Evolutionary conservation across 2,329 filamentous ascomycete species (phyloP).

Genomic region (Dothiorella sarmentorum): DNA sequence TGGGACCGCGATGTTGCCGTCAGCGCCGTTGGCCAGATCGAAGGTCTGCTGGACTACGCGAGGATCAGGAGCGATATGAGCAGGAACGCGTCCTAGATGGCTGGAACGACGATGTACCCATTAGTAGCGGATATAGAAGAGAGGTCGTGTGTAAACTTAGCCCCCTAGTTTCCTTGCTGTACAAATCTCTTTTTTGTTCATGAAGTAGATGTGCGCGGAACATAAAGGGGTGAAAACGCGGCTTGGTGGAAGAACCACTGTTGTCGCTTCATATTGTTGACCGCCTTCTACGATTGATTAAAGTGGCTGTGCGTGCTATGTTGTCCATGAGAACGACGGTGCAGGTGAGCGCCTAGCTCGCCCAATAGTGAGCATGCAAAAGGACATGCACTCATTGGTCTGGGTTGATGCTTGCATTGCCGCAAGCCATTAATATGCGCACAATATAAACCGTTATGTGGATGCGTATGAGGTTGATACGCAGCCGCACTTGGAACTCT

Average conservation of each 20-base stretch:
- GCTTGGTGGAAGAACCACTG: background rate
- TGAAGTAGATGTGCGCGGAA: conserved; percentile 2
- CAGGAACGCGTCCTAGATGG: conserved; percentile 50
- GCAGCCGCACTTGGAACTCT: no score
- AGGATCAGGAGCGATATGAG: conserved; percentile 81
- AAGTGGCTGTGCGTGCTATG: no score
- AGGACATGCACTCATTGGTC: background rate
- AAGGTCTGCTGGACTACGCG: conserved; percentile 76
- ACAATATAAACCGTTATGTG: no score
- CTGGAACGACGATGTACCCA: background rate
- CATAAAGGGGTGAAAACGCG: background rate
- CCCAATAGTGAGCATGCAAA: no score
- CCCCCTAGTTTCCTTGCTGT: conserved; percentile 19
- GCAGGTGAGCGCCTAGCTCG: no score
- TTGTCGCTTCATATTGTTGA: background rate
- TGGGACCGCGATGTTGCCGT: conserved; percentile 98
- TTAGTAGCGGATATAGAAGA: conserved; percentile 16
- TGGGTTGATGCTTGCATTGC: background rate
- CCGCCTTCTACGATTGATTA: no score
- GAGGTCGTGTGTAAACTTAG: conserved; percentile 18
- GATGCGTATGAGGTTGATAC: no score
- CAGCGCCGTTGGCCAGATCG: conserved; percentile 87
- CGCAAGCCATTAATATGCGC: background rate
- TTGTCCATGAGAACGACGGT: no score
- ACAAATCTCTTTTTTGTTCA: conserved; percentile 15